Evolutionary conservation across 2,329 filamentous ascomycete genomes (phyloP), one percentile per base, ranked within the genome.

Genomic region (Alternaria infectoria): DNA sequence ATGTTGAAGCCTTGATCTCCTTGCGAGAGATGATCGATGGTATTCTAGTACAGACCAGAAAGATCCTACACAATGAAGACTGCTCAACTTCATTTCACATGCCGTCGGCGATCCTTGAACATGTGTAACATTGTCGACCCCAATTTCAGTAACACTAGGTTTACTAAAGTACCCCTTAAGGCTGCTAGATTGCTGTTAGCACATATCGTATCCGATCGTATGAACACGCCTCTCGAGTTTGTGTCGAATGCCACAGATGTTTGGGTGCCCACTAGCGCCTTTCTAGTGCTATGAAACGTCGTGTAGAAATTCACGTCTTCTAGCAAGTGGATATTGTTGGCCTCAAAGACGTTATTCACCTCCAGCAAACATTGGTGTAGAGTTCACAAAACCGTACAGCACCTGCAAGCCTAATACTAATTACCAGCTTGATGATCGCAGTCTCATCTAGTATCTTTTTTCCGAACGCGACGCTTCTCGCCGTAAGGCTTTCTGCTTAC

Each of bases 321-420:
- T 32, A 67, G 67, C 57, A 75, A 73, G 69, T 64, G 55, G 54
- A 58, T 67, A 61, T n/a, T 6, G 30, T 23, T 59, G 66, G 68
- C 64, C 57, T 51, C 64, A 40, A 77, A 40, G 36, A 40, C 15
- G n/a, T 17, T 2, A 11, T 40, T 4, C n/a, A 40, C 36, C 15
- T 40, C 36, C 9, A 40, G 36, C 36, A 40, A 3, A 40, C 9
- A n/a, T 5, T 40, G 36, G n/a, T 74, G 73, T 71, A 76, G 78
- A 74, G 70, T 72, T 64, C 67, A 72, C 75, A 47, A 60, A 59
- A 77, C 73, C 59, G 59, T 59, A 57, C 54, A 57, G 55, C 61
- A 36, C 15, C 30, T 13, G 45, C 60, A 55, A 25, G 52, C 54
- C 55, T 62, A 28, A 67, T 65, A 58, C 54, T 43, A 28, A 65